These are phyloP conservation scores for Austroboletus festivus DNA, from an alignment of 768 basidiomycete species.

Conservation along the genomic window DNA sequence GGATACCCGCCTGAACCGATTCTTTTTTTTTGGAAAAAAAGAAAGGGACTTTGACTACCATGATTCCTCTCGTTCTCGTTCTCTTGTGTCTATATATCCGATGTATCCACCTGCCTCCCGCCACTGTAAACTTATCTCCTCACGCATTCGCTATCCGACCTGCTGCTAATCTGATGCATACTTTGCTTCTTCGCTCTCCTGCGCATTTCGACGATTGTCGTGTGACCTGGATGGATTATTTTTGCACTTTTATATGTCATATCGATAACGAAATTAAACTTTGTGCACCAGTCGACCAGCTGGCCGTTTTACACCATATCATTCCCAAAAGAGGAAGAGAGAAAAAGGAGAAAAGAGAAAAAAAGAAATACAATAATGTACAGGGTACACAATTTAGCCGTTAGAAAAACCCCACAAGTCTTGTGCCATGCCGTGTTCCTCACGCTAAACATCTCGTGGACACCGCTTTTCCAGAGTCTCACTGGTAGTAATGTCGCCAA, in stretches of 20 bases:
- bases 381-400: not conserved
- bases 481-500: not conserved
- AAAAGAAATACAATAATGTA: slow-evolving; percentile 1
- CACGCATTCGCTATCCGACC: slow-evolving; percentile 17
- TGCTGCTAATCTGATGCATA: slow-evolving; percentile 2
- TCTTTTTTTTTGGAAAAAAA: not conserved
- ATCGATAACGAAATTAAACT: not conserved
- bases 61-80: not conserved
- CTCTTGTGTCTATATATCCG: slow-evolving; percentile 7
- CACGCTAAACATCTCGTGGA: not conserved
- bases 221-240: not conserved
- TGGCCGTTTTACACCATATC: not conserved
- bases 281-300: not conserved
- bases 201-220: not conserved
- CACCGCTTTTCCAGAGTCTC: not conserved
- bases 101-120: slow-evolving; percentile 17
- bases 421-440: too few relatives aligned
- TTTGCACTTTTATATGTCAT: not conserved
- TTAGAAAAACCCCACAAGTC: too few relatives aligned
- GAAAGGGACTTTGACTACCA: slow-evolving; percentile 1
- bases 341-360: not conserved
- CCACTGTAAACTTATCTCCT: slow-evolving; percentile 19
- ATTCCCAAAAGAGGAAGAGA: too few relatives aligned
- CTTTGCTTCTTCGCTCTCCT: not conserved
- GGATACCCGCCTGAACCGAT: slow-evolving; percentile 10